Conservation (phyloP, 2,329 filamentous ascomycete species). For the Trichophyton mentagrophytes region DNA sequence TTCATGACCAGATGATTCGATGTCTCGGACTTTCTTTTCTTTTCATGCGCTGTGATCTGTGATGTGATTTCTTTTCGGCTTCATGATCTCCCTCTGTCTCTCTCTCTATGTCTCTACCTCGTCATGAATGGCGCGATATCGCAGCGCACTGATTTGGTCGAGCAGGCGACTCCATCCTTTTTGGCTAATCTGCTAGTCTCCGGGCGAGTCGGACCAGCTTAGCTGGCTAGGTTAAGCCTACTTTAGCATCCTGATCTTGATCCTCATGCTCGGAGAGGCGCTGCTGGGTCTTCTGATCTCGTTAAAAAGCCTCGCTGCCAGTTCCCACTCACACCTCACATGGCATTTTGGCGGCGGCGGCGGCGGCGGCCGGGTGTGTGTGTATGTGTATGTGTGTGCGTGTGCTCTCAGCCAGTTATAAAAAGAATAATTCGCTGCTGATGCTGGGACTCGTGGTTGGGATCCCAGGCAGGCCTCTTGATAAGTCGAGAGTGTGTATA, state of each 20-base stretch:
- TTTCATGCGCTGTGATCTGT: background rate
- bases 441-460: background rate
- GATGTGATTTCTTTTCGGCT: background rate
- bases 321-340: conserved; percentile 3
- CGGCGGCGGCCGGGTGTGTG: no score
- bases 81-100: background rate
- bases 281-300: background rate
- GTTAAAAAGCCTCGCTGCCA: background rate
- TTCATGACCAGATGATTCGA: background rate
- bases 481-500: background rate
- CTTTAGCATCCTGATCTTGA: background rate
- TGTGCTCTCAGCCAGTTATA: background rate
- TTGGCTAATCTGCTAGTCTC: no score
- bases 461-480: background rate
- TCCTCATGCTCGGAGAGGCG: background rate
- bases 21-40: background rate
- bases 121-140: background rate
- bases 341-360: background rate
- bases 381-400: no score
- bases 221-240: background rate
- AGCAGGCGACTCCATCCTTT: no score
- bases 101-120: background rate
- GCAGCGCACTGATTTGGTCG: background rate
- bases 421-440: background rate
- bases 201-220: no score